Conservation (phyloP, 306 rosid species). For the Canavalia gladiata region DNA sequence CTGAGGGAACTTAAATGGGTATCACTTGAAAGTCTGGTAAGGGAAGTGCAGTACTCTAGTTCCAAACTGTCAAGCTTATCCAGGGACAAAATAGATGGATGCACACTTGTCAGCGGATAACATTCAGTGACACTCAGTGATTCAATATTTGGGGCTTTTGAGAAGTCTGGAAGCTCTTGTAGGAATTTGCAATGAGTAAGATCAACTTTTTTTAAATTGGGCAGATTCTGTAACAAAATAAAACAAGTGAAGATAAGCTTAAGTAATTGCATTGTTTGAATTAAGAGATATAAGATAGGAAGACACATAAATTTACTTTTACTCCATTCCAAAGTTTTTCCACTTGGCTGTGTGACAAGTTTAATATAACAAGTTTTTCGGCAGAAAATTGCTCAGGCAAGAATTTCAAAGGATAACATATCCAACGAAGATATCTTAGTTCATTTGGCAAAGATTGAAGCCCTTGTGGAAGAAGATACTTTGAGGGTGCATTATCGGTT, state of each 20-base stretch:
- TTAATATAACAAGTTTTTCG: not conserved
- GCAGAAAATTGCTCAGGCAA: not conserved
- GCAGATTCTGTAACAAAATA: not conserved
- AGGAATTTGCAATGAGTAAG: not conserved
- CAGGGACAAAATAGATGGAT: not conserved
- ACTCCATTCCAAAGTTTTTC: not conserved
- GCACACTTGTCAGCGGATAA: not conserved
- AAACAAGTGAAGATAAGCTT: not conserved
- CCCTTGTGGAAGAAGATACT: not conserved
- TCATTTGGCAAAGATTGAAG: not conserved
- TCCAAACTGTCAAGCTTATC: not conserved
- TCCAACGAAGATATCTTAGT: not conserved
- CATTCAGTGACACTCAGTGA: not conserved
- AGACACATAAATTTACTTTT: not conserved
- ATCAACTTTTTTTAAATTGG: not conserved
- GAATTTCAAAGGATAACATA: not conserved
- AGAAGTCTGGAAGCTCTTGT: not conserved
- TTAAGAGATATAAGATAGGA: not conserved
- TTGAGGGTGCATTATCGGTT: too few relatives aligned
- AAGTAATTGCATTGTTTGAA: not conserved
- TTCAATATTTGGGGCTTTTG: not conserved
- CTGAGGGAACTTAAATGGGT: not conserved
- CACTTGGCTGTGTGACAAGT: not conserved
- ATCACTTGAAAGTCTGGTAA: not conserved
- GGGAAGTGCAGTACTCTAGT: not conserved